Conservation (phyloP, 768 basidiomycete species). For the Amanita exitialis region DNA sequence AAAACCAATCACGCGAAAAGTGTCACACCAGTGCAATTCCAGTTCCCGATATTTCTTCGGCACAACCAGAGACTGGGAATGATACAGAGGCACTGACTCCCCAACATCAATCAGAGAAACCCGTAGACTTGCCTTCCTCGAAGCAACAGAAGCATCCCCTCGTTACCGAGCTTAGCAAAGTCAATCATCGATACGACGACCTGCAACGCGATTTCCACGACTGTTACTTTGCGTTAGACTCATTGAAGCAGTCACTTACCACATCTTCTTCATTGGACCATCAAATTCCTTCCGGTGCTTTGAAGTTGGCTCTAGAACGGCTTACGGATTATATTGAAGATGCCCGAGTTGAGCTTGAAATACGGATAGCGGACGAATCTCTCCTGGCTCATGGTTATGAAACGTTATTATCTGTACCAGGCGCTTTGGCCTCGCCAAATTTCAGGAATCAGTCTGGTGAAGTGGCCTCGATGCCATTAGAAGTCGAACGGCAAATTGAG, state of each 20-base stretch:
- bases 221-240: slow-evolving; percentile 57
- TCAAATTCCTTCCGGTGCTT: slow-evolving; percentile 21
- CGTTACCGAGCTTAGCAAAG: slow-evolving; percentile 31
- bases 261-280: slow-evolving; percentile 12
- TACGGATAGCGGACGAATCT: slow-evolving; percentile 62
- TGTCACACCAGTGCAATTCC: background rate
- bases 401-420: slow-evolving; percentile 52
- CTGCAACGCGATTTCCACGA: slow-evolving; percentile 58
- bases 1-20: background rate
- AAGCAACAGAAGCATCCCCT: slow-evolving; percentile 22
- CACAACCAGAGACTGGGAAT: background rate
- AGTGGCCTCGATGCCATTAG: slow-evolving; percentile 17
- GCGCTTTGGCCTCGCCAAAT: slow-evolving; percentile 22
- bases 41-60: background rate
- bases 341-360: slow-evolving; percentile 75
- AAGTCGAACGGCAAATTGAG: slow-evolving; percentile 39
- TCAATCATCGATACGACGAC: slow-evolving; percentile 46
- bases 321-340: slow-evolving; percentile 73
- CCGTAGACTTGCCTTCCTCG: background rate
- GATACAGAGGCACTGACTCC: too few species aligned
- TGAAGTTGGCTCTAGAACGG: slow-evolving; percentile 46
- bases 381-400: slow-evolving; percentile 58
- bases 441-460: background rate
- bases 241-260: slow-evolving; percentile 28
- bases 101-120: background rate